A percentile compares a stretch with the other conserved stretches of the same genome.
These are phyloP conservation scores for Mortierella sp. DNA, from an alignment of 371 early-diverging fungal species.

Conservation along the genomic window DNA sequence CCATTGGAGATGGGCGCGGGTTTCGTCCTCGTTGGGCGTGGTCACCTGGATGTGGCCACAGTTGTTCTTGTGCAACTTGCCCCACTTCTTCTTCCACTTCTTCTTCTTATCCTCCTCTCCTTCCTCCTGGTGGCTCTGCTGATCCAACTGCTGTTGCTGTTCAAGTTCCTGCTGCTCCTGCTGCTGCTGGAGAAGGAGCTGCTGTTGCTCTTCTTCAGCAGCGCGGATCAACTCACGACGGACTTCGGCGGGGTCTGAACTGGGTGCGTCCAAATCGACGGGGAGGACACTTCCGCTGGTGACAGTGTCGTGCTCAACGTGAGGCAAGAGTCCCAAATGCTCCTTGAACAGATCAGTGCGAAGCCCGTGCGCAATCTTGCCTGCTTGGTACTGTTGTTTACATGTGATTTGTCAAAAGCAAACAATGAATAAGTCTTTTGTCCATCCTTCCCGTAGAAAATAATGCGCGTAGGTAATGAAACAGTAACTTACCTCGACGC, in stretches of 20 bases:
- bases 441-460: no score
- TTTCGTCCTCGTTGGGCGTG: conserved; percentile 38
- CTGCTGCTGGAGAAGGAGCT: conserved; percentile 4
- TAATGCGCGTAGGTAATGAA: neutral
- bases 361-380: conserved; percentile 81
- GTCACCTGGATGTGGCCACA: conserved; percentile 40
- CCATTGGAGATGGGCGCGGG: conserved; percentile 37
- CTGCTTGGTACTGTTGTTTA: conserved; percentile 71
- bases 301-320: conserved; percentile 62
- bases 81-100: conserved; percentile 11
- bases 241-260: conserved; percentile 40
- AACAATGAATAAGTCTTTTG: no score
- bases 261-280: conserved; percentile 44
- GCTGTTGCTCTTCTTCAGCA: conserved; percentile 11
- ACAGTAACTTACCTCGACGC: conserved; percentile 64
- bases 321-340: conserved; percentile 81
- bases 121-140: neutral
- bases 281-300: conserved; percentile 66
- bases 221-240: conserved; percentile 34
- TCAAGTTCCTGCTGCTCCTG: conserved; percentile 17
- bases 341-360: conserved; percentile 88
- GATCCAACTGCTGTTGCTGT: neutral
- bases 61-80: neutral
- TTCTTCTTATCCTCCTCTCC: neutral
- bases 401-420: neutral